Evolutionary conservation across 371 early-diverging fungal species (phyloP), one percentile per base, ranked within the genome.

Genomic region (Mucor lusitanicus): DNA sequence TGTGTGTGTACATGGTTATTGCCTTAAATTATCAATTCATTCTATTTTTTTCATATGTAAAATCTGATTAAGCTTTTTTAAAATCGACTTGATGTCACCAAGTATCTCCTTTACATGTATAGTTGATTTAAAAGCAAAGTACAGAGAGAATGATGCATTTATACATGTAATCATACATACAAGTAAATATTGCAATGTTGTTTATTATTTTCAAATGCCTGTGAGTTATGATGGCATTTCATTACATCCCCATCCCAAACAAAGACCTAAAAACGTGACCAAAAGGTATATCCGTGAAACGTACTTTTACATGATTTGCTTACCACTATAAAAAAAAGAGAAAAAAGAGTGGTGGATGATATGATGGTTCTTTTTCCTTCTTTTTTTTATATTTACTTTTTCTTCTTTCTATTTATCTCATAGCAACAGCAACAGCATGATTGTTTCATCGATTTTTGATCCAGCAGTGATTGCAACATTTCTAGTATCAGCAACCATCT

Each of bases 361-460:
- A 61, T 33, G 13, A 33, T 9, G 5, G 32, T 50, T 46, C 44
- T 15, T 21, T 62, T 44, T 48, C 21, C 46, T 27, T 53, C 32
- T 66, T 46, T 54, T 23, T 67, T 39, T 27, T 32, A n/a, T 39
- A 13, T 13, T 53, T 64, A 19, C 56, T 64, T 39, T 48, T 44
- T 11, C 17, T 42, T 59, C 59, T 57, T 27, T 35, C 32, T 63
- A 27, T 59, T 32, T 35, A 35, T 35, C 35, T 35, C 35, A 3
- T 35, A 35, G 30, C 27, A 35, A 13, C 48, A 28, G 21, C 6
- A 42, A 19, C n/a, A 46, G 48, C 8, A 63, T 60, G 35, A 65
- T 64, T 8, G 68, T 63, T 42, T 21, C 44, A 27, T 64, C 67
- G 19, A n/a, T 68, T 35, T 54, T 61, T 30, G 44, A 72, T 42